Percentiles rank a stretch among this genome's conserved stretches.
Conservation (phyloP, 805 yeast species). For the Jamesozyma lodderae region DNA sequence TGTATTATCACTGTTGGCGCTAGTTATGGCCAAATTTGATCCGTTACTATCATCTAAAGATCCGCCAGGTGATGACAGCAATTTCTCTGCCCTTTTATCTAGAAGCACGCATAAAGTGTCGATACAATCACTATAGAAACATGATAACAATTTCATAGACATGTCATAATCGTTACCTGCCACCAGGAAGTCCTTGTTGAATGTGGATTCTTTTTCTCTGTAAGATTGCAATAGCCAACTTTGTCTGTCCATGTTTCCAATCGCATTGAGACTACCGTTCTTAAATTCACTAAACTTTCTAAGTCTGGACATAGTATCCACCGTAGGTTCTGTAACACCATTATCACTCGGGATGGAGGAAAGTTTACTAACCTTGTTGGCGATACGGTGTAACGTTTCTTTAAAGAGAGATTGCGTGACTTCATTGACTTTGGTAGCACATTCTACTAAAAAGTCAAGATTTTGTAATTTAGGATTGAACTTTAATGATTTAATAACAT, state of each 20-base stretch:
- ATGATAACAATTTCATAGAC: constrained; percentile 46
- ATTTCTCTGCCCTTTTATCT: constrained; percentile 46
- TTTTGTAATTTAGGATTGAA: constrained; percentile 19
- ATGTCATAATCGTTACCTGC: constrained; percentile 4
- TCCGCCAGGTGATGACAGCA: too few relatives aligned
- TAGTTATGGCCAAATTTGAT: too few relatives aligned
- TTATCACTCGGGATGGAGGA: constrained; percentile 52
- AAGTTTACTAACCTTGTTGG: constrained; percentile 38
- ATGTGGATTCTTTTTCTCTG: constrained; percentile 23
- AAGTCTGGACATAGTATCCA: constrained; percentile 61
- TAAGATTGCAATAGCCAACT: constrained; percentile 52
- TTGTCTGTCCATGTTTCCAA: constrained; percentile 47
- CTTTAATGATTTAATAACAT: constrained; percentile 29
- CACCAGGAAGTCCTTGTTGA: constrained; percentile 6
- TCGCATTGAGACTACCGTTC: constrained; percentile 40
- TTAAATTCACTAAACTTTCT: constrained; percentile 56
- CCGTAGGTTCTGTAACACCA: constrained; percentile 62
- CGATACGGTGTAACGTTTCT: constrained; percentile 51
- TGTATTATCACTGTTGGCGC: constrained; percentile 11
- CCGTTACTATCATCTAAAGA: too few relatives aligned
- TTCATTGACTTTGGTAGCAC: constrained; percentile 18
- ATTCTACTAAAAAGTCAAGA: constrained; percentile 18
- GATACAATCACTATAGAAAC: constrained; percentile 67
- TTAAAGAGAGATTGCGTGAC: constrained; percentile 39
- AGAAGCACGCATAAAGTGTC: constrained; percentile 62